Percentiles rank a stretch among this genome's conserved stretches.
Conservation (phyloP, 495 filamentous ascomycete genomes). For the Opeltia flavorubescens region DNA sequence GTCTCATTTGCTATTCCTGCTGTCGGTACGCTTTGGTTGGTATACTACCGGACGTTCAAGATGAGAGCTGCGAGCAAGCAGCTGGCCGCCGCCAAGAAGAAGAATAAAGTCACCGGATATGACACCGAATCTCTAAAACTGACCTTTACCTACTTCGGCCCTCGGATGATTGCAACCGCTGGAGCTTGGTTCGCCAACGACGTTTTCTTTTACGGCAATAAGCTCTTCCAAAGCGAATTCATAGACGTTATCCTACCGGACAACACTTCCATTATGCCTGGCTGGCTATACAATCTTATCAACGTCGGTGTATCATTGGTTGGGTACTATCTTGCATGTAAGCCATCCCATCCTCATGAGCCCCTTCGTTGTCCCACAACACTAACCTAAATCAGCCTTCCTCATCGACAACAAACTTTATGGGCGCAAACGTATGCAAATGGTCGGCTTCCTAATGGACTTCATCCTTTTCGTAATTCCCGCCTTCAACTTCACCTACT, state of each 20-base stretch:
- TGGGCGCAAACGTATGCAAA: slow-evolving; percentile 85
- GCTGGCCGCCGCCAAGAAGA: slow-evolving; percentile 63
- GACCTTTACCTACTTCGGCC: slow-evolving; percentile 65
- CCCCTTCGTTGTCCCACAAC: not conserved
- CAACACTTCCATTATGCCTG: slow-evolving; percentile 54
- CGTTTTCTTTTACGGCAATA: slow-evolving; percentile 96
- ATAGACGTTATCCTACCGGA: slow-evolving; percentile 55
- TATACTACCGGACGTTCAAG: slow-evolving; percentile 81
- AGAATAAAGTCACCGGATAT: slow-evolving; percentile 73
- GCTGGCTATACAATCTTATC: slow-evolving; percentile 79
- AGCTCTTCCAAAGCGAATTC: slow-evolving; percentile 85
- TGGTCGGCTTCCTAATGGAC: slow-evolving; percentile 70
- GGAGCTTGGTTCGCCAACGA: slow-evolving; percentile 84
- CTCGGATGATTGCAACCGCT: slow-evolving; percentile 70
- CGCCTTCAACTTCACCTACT: slow-evolving; percentile 72
- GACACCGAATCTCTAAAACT: slow-evolving; percentile 64
- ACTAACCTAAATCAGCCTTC: slow-evolving; percentile 32
- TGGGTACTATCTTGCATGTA: slow-evolving; percentile 66
- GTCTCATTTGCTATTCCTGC: slow-evolving; percentile 75
- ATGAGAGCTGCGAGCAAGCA: slow-evolving; percentile 68
- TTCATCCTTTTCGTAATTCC: slow-evolving; percentile 82
- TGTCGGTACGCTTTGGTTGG: slow-evolving; percentile 77
- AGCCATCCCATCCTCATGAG: not conserved
- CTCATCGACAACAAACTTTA: slow-evolving; percentile 85
- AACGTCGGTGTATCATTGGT: slow-evolving; percentile 70